Evolutionary conservation across 108 stramenopile species (phyloP).

Genomic region (Nitzschia putrida): DNA sequence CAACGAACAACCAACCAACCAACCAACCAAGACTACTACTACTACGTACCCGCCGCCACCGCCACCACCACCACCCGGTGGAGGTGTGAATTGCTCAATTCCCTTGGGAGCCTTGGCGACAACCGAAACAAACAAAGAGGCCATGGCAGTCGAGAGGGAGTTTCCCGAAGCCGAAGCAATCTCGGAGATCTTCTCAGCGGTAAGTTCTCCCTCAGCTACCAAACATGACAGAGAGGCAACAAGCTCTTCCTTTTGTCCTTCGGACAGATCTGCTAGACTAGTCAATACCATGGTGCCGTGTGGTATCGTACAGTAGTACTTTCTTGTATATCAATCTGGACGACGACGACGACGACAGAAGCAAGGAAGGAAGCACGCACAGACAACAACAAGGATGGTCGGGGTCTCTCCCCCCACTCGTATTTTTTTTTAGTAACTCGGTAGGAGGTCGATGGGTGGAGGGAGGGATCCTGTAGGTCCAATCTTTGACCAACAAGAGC

Average conservation of each 20-base stretch:
- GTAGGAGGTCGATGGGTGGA: no score
- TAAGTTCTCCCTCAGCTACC: slow-evolving; percentile 59
- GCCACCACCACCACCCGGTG: slow-evolving; percentile 68
- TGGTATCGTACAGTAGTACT: no score
- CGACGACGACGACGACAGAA: neutral
- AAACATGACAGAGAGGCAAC: slow-evolving; percentile 80
- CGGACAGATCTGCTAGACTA: slow-evolving; percentile 63
- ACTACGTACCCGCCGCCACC: slow-evolving; percentile 51
- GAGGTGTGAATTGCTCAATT: slow-evolving; percentile 43
- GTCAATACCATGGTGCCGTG: slow-evolving; percentile 65
- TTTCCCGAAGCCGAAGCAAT: slow-evolving; percentile 79
- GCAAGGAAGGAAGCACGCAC: neutral
- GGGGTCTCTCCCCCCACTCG: no score
- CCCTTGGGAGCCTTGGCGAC: slow-evolving; percentile 45
- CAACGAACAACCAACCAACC: slow-evolving; percentile 8
- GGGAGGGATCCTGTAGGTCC: no score
- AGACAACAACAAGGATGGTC: slow-evolving; percentile 1
- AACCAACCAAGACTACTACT: no score
- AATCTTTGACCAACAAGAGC: no score
- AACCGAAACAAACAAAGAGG: slow-evolving; percentile 68
- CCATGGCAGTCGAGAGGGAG: slow-evolving; percentile 56
- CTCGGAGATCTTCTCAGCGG: slow-evolving; percentile 64
- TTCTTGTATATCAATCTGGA: no score
- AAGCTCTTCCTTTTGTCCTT: slow-evolving; percentile 79
- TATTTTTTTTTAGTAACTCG: no score